Evolutionary conservation across 768 basidiomycete species (phyloP).

Genomic region (Lactifluus hygrophoroides): DNA sequence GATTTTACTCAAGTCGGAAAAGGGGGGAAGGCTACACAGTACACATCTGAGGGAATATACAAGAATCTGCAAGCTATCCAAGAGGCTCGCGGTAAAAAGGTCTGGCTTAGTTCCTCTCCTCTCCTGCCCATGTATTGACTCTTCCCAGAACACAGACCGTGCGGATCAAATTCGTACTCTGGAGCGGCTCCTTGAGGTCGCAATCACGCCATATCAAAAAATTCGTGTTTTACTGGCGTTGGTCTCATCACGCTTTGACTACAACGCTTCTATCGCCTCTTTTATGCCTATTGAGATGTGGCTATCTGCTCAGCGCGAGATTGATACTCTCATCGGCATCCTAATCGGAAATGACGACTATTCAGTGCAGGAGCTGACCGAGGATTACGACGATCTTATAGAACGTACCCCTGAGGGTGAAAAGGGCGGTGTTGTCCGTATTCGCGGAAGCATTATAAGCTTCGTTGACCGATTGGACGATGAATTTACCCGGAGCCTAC

Average conservation of each 20-base stretch:
- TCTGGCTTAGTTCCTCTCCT: slow-evolving; percentile 27
- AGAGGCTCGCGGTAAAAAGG: slow-evolving; percentile 95
- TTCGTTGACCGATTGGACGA: slow-evolving; percentile 95
- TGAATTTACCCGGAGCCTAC: slow-evolving; percentile 94
- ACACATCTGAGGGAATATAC: slow-evolving; percentile 80
- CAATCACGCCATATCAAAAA: slow-evolving; percentile 81
- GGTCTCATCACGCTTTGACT: slow-evolving; percentile 93
- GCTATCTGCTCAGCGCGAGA: slow-evolving; percentile 78
- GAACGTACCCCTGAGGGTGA: slow-evolving; percentile 76
- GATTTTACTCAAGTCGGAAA: slow-evolving; percentile 85
- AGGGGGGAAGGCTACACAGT: slow-evolving; percentile 76
- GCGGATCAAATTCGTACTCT: slow-evolving; percentile 89
- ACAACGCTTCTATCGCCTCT: slow-evolving; percentile 76
- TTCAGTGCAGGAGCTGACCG: slow-evolving; percentile 75
- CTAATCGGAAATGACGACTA: slow-evolving; percentile 65
- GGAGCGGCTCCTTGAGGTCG: slow-evolving; percentile 77
- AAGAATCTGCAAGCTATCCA: slow-evolving; percentile 87
- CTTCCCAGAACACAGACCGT: slow-evolving; percentile 83
- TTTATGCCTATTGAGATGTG: slow-evolving; percentile 93
- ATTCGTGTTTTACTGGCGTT: slow-evolving; percentile 92
- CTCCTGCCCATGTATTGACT: neutral
- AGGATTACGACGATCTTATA: slow-evolving; percentile 85
- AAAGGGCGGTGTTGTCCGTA: slow-evolving; percentile 64
- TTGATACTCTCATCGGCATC: slow-evolving; percentile 80
- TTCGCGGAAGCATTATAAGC: slow-evolving; percentile 93